These are phyloP conservation scores for Toxoplasma gondii DNA, from an alignment of 169 alveolate genomes.

Conservation along the genomic window DNA sequence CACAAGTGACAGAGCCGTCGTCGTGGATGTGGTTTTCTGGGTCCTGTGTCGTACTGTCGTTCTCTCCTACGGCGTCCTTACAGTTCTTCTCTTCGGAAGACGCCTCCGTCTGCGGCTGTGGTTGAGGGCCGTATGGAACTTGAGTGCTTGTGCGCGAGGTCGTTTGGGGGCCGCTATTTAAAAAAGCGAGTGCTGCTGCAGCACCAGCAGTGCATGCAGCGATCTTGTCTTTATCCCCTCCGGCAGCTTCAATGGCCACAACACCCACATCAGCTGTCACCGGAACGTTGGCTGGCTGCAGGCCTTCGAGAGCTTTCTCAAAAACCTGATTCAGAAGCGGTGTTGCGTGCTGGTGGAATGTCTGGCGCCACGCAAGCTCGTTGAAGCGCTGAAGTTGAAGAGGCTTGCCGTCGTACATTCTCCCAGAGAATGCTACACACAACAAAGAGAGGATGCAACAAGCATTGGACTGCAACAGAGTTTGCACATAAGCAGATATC, in stretches of 20 bases:
- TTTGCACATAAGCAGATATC: background rate
- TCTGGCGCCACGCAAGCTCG: slow-evolving; percentile 61
- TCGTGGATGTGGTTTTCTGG: background rate
- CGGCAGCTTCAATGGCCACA: background rate
- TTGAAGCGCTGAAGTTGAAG: slow-evolving; percentile 58
- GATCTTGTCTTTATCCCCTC: background rate
- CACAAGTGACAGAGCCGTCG: background rate
- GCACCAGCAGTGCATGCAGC: slow-evolving; percentile 35
- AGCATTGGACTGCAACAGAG: background rate
- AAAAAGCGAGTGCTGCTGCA: background rate
- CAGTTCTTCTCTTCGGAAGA: background rate
- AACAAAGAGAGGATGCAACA: background rate
- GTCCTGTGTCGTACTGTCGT: background rate
- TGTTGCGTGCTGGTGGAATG: slow-evolving; percentile 40
- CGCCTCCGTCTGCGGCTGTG: background rate
- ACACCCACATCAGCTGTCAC: background rate
- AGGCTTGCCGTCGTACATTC: slow-evolving; percentile 67
- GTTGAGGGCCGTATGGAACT: background rate
- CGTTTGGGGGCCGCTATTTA: background rate
- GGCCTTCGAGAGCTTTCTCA: background rate
- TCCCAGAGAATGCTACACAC: slow-evolving; percentile 56
- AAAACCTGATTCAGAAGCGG: slow-evolving; percentile 12
- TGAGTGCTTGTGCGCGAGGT: background rate
- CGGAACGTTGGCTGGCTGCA: background rate
- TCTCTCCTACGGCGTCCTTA: background rate